Conservation (phyloP, 805 yeast species). For the Kodamaea sagamina region DNA sequence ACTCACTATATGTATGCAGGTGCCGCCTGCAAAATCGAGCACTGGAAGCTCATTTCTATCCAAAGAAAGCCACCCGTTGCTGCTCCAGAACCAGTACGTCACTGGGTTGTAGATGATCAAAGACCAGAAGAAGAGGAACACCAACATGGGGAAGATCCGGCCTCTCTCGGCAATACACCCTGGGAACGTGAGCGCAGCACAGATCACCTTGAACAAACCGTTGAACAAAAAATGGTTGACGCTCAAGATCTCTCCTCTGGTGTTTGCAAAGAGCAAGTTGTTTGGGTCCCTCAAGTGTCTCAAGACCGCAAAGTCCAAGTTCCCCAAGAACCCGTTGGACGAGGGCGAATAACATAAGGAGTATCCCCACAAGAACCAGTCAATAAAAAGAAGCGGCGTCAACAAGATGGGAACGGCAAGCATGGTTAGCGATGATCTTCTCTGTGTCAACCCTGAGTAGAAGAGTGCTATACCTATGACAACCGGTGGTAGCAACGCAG, state of each 20-base stretch:
- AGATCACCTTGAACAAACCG: slow-evolving; percentile 39
- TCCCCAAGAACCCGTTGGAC: slow-evolving; percentile 32
- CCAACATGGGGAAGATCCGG: slow-evolving; percentile 41
- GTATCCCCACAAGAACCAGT: slow-evolving; percentile 49
- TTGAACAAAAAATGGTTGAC: slow-evolving; percentile 42
- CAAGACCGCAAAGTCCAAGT: slow-evolving; percentile 16
- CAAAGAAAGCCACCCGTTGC: slow-evolving; percentile 43
- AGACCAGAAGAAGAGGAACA: slow-evolving; percentile 43
- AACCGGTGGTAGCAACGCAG: slow-evolving; percentile 32
- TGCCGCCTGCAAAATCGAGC: slow-evolving; percentile 49
- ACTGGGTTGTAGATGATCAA: slow-evolving; percentile 44
- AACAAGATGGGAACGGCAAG: slow-evolving; percentile 37
- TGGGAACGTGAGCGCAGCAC: slow-evolving; percentile 45
- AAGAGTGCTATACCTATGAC: slow-evolving; percentile 40
- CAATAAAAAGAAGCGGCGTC: slow-evolving; percentile 35
- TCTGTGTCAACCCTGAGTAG: slow-evolving; percentile 45
- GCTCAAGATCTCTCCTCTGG: slow-evolving; percentile 40
- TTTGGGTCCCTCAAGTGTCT: slow-evolving; percentile 26
- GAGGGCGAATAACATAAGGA: slow-evolving; percentile 42
- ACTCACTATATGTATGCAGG: slow-evolving; percentile 45
- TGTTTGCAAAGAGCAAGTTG: slow-evolving; percentile 28
- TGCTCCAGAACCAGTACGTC: slow-evolving; percentile 48
- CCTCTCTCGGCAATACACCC: slow-evolving; percentile 49
- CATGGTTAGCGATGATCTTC: slow-evolving; percentile 44
- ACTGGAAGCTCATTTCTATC: slow-evolving; percentile 37